These are phyloP conservation scores for Lachancea kluyveri DNA, from an alignment of 805 yeast genomes.

Conservation along the genomic window DNA sequence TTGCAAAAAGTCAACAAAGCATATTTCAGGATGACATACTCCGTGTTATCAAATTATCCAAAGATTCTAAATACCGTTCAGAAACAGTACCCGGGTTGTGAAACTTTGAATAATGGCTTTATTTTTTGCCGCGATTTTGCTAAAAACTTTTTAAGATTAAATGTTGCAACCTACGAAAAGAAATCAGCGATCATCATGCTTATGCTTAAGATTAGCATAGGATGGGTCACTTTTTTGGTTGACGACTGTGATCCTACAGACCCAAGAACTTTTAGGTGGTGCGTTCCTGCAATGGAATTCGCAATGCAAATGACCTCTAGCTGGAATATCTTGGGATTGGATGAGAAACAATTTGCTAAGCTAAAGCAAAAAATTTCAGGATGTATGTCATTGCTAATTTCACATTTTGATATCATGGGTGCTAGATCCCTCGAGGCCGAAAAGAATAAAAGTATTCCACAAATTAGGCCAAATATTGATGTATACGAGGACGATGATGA, in stretches of 20 bases:
- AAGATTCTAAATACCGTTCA: constrained; percentile 48
- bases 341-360: constrained; percentile 65
- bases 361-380: constrained; percentile 83
- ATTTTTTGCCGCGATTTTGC: constrained; percentile 79
- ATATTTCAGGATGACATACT: constrained; percentile 60
- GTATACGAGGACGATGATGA: constrained; percentile 46
- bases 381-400: constrained; percentile 86
- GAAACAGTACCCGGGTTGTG: constrained; percentile 61
- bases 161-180: constrained; percentile 49
- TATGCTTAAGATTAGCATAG: constrained; percentile 69
- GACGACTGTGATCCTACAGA: constrained; percentile 95
- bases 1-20: constrained; percentile 57
- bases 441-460: constrained; percentile 35
- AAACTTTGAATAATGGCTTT: constrained; percentile 66
- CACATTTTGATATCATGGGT: constrained; percentile 98
- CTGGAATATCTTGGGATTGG: constrained; percentile 74
- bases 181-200: constrained; percentile 65
- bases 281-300: constrained; percentile 91
- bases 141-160: constrained; percentile 56
- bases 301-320: constrained; percentile 94
- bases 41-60: constrained; percentile 56
- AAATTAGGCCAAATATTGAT: constrained; percentile 27
- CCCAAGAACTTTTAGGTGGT: constrained; percentile 88
- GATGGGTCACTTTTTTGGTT: constrained; percentile 88
- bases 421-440: constrained; percentile 72